These are phyloP conservation scores for Periglandula ipomoeae DNA, from an alignment of 2,329 filamentous ascomycete species.

Conservation along the genomic window DNA sequence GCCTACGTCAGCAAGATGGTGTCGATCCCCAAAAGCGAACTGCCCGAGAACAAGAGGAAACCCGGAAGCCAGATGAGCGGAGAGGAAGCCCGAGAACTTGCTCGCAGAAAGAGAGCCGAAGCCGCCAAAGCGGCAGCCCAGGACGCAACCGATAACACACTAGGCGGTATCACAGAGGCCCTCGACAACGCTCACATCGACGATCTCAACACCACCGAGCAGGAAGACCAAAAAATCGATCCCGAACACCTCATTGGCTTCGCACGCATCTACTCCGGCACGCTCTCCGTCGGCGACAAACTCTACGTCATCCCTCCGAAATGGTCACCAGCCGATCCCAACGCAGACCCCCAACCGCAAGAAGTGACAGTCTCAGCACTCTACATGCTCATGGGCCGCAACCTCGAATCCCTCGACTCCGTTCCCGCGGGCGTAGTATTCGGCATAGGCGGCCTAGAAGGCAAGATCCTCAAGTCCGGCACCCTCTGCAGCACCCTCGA, in stretches of 20 bases:
- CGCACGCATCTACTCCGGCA: constrained; percentile 86
- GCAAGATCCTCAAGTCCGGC: constrained; percentile 89
- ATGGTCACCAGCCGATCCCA: constrained; percentile 72
- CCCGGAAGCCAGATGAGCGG: constrained; percentile 64
- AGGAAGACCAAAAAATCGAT: constrained; percentile 53
- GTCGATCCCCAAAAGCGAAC: constrained; percentile 82
- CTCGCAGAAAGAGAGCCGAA: constrained; percentile 80
- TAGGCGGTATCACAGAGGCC: constrained; percentile 49
- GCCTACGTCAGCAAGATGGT: constrained; percentile 99
- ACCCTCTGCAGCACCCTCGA: constrained; percentile 83
- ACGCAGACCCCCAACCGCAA: constrained; percentile 62
- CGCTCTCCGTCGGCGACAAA: constrained; percentile 77
- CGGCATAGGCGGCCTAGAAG: constrained; percentile 85
- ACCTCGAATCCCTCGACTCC: constrained; percentile 69
- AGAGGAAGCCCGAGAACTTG: constrained; percentile 83
- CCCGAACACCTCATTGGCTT: constrained; percentile 90
- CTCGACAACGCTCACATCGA: constrained; percentile 54
- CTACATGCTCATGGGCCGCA: constrained; percentile 93
- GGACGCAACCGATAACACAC: constrained; percentile 36
- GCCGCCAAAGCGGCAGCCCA: constrained; percentile 66
- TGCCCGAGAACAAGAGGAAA: constrained; percentile 71
- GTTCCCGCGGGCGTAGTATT: constrained; percentile 94
- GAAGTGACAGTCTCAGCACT: constrained; percentile 80
- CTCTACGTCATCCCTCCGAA: constrained; percentile 90
- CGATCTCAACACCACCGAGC: constrained; percentile 31